Evolutionary conservation across 1,139 yeast species (phyloP).

Genomic region (Suhomyces anneliseae): DNA sequence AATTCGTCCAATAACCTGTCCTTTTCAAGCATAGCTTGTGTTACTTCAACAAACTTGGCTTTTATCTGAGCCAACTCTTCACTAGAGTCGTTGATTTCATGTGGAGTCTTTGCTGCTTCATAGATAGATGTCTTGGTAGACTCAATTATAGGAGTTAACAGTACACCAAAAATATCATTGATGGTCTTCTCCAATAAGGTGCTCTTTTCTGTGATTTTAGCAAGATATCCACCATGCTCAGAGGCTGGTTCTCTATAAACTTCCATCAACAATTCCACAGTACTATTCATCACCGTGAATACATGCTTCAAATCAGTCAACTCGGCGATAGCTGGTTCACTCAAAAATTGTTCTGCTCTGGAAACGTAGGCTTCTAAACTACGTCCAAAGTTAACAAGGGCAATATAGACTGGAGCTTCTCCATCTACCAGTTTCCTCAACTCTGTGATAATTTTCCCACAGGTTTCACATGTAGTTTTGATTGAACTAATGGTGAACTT

Average conservation of each 20-base stretch:
- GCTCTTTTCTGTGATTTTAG: not conserved
- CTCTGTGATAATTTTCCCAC: not conserved
- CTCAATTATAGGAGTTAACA: not conserved
- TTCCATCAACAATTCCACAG: not conserved
- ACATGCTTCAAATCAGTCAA: not conserved
- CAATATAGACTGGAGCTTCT: not conserved
- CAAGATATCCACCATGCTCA: not conserved
- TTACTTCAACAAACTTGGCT: conserved; percentile 7
- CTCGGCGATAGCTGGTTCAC: not conserved
- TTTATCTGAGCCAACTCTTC: not conserved
- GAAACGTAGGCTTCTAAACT: not conserved
- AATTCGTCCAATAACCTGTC: conserved; percentile 37
- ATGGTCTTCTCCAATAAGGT: not conserved
- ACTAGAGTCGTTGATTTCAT: not conserved
- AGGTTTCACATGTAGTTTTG: not conserved
- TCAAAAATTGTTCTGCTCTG: not conserved
- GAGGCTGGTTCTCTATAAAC: not conserved
- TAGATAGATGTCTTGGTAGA: not conserved
- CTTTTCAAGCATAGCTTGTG: conserved; percentile 20
- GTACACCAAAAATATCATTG: not conserved
- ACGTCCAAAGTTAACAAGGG: not conserved
- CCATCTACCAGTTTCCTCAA: not conserved
- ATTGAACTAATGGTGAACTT: not conserved
- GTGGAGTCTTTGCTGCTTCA: not conserved
- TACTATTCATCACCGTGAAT: not conserved